Evolutionary conservation across 768 basidiomycete genomes (phyloP).

Genomic region (Mycena galericulata): DNA sequence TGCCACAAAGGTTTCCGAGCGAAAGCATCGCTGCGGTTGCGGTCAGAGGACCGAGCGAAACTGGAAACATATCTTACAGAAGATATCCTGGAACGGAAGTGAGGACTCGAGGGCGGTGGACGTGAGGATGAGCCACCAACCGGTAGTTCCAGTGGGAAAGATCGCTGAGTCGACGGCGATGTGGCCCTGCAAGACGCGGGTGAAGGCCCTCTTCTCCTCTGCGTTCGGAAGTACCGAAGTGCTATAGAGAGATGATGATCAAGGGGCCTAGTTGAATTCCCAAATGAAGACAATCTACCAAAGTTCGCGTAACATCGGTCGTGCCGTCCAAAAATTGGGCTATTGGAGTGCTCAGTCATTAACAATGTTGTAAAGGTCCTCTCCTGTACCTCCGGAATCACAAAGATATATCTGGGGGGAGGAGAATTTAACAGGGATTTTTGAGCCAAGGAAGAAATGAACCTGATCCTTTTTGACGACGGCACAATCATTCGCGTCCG

Average conservation of each 20-base stretch:
- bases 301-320: conserved; percentile 93
- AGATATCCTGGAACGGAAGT: conserved; percentile 57
- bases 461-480: conserved; percentile 83
- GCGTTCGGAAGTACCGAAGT: conserved; percentile 89
- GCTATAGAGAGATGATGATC: conserved; percentile 55
- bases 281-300: conserved; percentile 57
- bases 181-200: conserved; percentile 91
- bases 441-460: conserved; percentile 10
- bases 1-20: conserved; percentile 86
- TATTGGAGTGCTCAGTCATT: conserved; percentile 39
- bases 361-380: neutral
- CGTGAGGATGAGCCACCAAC: conserved; percentile 50
- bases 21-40: conserved; percentile 73
- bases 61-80: conserved; percentile 52
- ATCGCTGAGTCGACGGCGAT: conserved; percentile 89
- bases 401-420: conserved; percentile 58
- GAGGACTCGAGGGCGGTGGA: conserved; percentile 28
- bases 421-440: neutral
- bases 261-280: no score
- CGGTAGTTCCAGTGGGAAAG: conserved; percentile 86
- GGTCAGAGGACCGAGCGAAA: neutral
- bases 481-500: conserved; percentile 79
- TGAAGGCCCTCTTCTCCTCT: conserved; percentile 90
- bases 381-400: conserved; percentile 81
- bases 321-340: conserved; percentile 94